Base-by-base conservation (phyloP, 2,329 filamentous ascomycete genomes). In the Xylariaceae sp. region DNA sequence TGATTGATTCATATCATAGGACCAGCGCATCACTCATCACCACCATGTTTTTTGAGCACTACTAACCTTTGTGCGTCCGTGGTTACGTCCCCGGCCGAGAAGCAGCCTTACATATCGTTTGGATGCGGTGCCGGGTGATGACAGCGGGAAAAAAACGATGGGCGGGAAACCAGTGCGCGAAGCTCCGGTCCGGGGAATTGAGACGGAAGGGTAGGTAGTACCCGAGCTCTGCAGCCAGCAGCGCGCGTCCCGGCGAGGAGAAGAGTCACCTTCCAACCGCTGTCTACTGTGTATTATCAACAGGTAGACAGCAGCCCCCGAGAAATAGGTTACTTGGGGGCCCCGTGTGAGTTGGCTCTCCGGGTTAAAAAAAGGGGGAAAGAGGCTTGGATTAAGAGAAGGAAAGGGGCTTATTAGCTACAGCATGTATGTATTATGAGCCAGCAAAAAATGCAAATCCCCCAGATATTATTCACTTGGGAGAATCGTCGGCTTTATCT, bases 81-180 rank as follows among this genome's bases (percentile, higher is more conserved):
- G 48, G 49, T 23, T 50, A 55, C 57, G 37, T n/a, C 51, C 54
- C 53, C 50, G 48, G 55, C 45, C 56, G 58, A 64, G 23, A 49
- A 56, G 58, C 54, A 57, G 61, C 45, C 59, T 54, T 53, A 59
- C 44, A 54, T 39, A 52, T 50, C 23, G 57, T 59, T 58, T 57
- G 56, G 61, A 61, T 61, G 63, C 55, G 61, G 58, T 55, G 59
- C 60, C 56, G 61, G 63, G 58, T 51, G 30, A 57, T 57, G 50
- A 53, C 64, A 65, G 63, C 65, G 66, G 64, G 60, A 65, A 65
- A 65, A 65, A 63, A 60, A 65, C 65, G 65, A 65, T 53, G 57
- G 60, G 62, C 23, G 30, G 23, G 61, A 61, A 65, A 66, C 60
- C 53, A 64, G 54, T 65, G 57, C 64, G 67, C 64, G 62, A 66